phyloP scores from a whole-genome alignment of 164 flowering plant genomes.

The grape (Vitis vinifera) region ASM3070453v1 NC_081809.1:352501-353000 shows the following conservation, averaged over 20 bases:
- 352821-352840: conserved; percentile 29
- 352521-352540: conserved; percentile 96
- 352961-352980: too few relatives aligned
- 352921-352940: too few relatives aligned
- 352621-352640: conserved; percentile 53
- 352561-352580: conserved; percentile 54
- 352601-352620: conserved; percentile 36
- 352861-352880: too few relatives aligned
- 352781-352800: conserved; percentile 53
- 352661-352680: conserved; percentile 50
- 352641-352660: conserved; percentile 65
- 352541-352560: conserved; percentile 51
- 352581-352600: conserved; percentile 68
- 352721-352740: conserved; percentile 68
- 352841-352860: background rate
- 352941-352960: too few relatives aligned
- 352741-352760: conserved; percentile 50
- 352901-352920: too few relatives aligned
- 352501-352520: conserved; percentile 60
- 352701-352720: conserved; percentile 74
- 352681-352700: conserved; percentile 45
- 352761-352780: conserved; percentile 61
- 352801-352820: conserved; percentile 34
- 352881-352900: too few relatives aligned
- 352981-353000: too few relatives aligned